Conservation (phyloP, 192 early-diverging fungal species). For the Coemansia sp. region DNA sequence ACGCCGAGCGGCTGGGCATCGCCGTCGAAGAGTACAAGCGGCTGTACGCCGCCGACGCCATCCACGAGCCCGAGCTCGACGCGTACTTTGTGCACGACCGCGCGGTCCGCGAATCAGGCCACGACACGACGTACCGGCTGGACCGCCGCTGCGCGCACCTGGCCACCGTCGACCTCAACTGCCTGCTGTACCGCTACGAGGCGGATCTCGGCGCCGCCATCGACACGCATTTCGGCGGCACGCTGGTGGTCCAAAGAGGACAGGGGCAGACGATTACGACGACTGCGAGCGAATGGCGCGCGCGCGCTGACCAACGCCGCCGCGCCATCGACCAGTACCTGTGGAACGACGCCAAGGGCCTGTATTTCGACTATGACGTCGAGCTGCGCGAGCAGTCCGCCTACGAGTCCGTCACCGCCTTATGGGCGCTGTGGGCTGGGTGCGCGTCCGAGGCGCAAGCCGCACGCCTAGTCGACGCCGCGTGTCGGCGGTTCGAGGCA, state of each 20-base stretch:
- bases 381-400: slow-evolving; percentile 61
- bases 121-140: slow-evolving; percentile 95
- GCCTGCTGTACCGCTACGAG: slow-evolving; percentile 96
- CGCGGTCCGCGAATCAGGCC: slow-evolving; percentile 95
- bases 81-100: slow-evolving; percentile 97
- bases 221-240: slow-evolving; percentile 61
- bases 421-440: slow-evolving; percentile 94
- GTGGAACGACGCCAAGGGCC: slow-evolving; percentile 78
- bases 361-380: slow-evolving; percentile 95
- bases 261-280: too few relatives aligned
- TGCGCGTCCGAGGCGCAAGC: slow-evolving; percentile 79
- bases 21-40: slow-evolving; percentile 72
- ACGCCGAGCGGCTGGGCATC: slow-evolving; percentile 68
- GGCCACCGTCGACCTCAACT: slow-evolving; percentile 93
- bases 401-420: slow-evolving; percentile 89
- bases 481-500: slow-evolving; percentile 86
- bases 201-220: slow-evolving; percentile 84
- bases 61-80: slow-evolving; percentile 86
- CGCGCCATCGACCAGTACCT: slow-evolving; percentile 76
- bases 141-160: slow-evolving; percentile 90
- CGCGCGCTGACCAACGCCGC: slow-evolving; percentile 64
- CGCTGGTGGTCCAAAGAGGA: slow-evolving; percentile 44
- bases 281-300: slow-evolving; percentile 63
- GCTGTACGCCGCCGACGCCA: slow-evolving; percentile 68
- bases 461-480: slow-evolving; percentile 65